Conservation (phyloP, 2,329 filamentous ascomycete genomes). For the Fusarium piperis region DNA sequence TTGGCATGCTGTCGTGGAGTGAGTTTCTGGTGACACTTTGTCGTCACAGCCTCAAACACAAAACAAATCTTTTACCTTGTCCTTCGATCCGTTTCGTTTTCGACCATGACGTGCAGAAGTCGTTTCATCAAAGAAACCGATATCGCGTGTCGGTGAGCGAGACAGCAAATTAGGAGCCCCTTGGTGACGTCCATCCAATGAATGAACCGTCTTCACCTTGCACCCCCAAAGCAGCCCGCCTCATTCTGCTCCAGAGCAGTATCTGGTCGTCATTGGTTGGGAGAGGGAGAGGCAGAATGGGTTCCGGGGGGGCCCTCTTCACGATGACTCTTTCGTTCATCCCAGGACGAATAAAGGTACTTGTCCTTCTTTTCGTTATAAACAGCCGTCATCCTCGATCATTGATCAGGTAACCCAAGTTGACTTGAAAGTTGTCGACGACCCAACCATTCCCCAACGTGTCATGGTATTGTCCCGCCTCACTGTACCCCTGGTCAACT, state of each 20-base stretch:
- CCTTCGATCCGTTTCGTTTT: not conserved
- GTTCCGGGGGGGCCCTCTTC: not conserved
- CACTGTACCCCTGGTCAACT: not conserved
- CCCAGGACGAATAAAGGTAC: not conserved
- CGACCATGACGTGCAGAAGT: not conserved
- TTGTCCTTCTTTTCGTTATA: not conserved
- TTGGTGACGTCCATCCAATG: not conserved
- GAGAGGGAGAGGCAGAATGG: not conserved
- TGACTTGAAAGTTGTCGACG: not conserved
- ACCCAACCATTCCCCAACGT: not conserved
- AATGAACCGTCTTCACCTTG: not conserved
- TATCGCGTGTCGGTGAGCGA: not conserved
- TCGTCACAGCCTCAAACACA: not conserved
- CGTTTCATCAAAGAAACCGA: not conserved
- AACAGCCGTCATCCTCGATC: not conserved
- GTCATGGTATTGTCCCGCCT: not conserved
- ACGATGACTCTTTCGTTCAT: not conserved
- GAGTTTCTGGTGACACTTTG: not conserved
- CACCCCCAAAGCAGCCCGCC: not conserved
- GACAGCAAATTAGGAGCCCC: not conserved
- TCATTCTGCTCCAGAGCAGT: not conserved
- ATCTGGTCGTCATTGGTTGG: not conserved
- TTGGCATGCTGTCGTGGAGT: not conserved
- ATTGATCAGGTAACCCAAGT: not conserved
- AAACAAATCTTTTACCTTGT: not conserved